Base-by-base conservation (phyloP, 768 basidiomycete genomes). In the Psilocybe subaeruginosa region DNA sequence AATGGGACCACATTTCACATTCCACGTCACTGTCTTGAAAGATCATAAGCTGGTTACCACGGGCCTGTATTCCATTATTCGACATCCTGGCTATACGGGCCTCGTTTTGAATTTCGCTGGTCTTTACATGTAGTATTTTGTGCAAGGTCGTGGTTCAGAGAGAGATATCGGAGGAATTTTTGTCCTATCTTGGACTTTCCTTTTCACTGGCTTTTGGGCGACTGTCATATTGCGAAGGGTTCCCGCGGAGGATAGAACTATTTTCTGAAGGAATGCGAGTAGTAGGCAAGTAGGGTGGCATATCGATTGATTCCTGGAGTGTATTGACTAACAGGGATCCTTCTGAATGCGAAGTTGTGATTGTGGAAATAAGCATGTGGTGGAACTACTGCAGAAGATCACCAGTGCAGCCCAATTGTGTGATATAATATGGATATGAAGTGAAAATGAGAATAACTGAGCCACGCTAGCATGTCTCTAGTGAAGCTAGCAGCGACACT, bases 241-340 rank as follows among this genome's bases (percentile, higher is more conserved):
- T 1, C 19, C 31, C 3, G 30, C 46, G 23, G 58, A 65, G 35
- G 64, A 60, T 33, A 27, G 54, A 9, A 14, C 46, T 9, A 35
- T 62, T 65, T 65, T 46, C 58, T 53, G 37, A 48, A 23, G 31
- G 43, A 56, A 17, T 65, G 64, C 54, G 58, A 65, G 33, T 9
- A 11, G 14, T 65, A 61, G 64, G 58, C 53, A 8, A 30, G 55
- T 31, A 60, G 33, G 9, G 64, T 65, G 14, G 53, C 41, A 23
- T 53, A 56, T 56, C 53, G 57, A 29, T 27, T 62, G n/a, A 33
- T 65, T 23, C 61, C 61, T 16, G 59, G 65, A 8, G 30, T 66
- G 17, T 63, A 60, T 31, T 61, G 33, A 35, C 11, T 8, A 12
- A 43, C 14, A 43, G 41, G 41, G 5, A 35, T 11, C 7, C 33